Percentiles rank a stretch among this genome's conserved stretches.
These are phyloP conservation scores for Coelastrella sp. DNA, from an alignment of 139 green algal genomes.

Conservation along the genomic window DNA sequence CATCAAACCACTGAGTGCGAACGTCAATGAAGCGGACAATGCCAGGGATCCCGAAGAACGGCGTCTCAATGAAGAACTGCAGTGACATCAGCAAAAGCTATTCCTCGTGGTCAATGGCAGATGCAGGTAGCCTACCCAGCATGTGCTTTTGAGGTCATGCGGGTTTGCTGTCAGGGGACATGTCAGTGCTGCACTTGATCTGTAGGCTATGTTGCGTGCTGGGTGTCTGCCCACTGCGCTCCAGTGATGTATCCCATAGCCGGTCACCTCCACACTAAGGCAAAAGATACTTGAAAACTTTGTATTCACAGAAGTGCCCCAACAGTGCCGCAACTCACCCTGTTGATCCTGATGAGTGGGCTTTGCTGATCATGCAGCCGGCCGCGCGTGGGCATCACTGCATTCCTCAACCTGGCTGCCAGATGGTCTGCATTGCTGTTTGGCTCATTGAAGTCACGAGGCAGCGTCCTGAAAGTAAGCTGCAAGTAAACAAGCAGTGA, in stretches of 20 bases:
- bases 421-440: slow-evolving; percentile 31
- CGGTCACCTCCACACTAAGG: no score
- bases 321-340: neutral
- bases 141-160: no score
- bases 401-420: slow-evolving; percentile 30
- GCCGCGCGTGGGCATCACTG: slow-evolving; percentile 3
- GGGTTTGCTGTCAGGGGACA: no score
- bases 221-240: no score
- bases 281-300: no score
- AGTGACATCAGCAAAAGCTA: neutral
- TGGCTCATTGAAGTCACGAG: slow-evolving; percentile 57
- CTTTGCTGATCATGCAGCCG: slow-evolving; percentile 28
- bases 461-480: slow-evolving; percentile 74
- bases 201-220: no score
- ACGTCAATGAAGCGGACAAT: slow-evolving; percentile 82
- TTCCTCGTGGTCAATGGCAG: neutral
- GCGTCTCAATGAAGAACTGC: slow-evolving; percentile 46
- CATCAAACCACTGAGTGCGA: slow-evolving; percentile 81
- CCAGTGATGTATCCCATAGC: no score
- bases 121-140: neutral
- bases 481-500: neutral
- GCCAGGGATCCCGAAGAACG: slow-evolving; percentile 50
- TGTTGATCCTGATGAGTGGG: slow-evolving; percentile 23
- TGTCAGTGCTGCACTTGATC: no score
- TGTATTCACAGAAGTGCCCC: no score